phyloP scores from a whole-genome alignment of 371 early-diverging fungal species.

The Encephalitozoon romaleae region DNA sequence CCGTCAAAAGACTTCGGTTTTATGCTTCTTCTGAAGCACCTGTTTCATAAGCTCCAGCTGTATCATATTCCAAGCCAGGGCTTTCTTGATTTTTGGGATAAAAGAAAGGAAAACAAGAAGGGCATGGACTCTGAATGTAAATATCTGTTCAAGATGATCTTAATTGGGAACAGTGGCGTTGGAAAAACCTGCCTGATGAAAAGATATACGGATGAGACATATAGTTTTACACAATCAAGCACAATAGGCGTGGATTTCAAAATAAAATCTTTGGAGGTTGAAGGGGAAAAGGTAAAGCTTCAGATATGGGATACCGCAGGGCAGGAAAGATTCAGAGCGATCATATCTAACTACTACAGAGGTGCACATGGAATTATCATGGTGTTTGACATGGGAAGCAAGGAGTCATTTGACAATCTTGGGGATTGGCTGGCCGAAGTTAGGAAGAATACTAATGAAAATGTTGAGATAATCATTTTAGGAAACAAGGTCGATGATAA shows the following conservation, averaged over 20 bases:
- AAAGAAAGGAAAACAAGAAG: constrained; percentile 8
- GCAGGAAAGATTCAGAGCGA: constrained; percentile 94
- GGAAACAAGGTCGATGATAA: constrained; percentile 92
- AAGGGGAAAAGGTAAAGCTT: constrained; percentile 80
- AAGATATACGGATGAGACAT: constrained; percentile 90
- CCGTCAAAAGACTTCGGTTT: background rate
- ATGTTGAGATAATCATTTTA: constrained; percentile 87
- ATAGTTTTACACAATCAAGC: constrained; percentile 84
- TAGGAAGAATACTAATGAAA: constrained; percentile 78
- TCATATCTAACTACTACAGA: constrained; percentile 74
- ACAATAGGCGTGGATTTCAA: constrained; percentile 99
- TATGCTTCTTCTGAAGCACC: background rate
- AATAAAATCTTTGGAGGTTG: constrained; percentile 80
- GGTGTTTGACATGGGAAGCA: constrained; percentile 95
- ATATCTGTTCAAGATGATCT: constrained; percentile 85
- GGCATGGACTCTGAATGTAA: constrained; percentile 62
- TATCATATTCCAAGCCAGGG: background rate
- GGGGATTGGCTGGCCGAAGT: constrained; percentile 95
- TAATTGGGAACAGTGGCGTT: constrained; percentile 94
- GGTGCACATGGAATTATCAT: constrained; percentile 90
- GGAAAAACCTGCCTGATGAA: constrained; percentile 91
- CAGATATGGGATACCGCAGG: constrained; percentile 99
- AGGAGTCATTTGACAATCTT: constrained; percentile 85
- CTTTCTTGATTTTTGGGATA: background rate
- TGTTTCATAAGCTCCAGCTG: background rate